Evolutionary conservation across 2,329 filamentous ascomycete genomes (phyloP).

Genomic region (Aureobasidium mangrovei): DNA sequence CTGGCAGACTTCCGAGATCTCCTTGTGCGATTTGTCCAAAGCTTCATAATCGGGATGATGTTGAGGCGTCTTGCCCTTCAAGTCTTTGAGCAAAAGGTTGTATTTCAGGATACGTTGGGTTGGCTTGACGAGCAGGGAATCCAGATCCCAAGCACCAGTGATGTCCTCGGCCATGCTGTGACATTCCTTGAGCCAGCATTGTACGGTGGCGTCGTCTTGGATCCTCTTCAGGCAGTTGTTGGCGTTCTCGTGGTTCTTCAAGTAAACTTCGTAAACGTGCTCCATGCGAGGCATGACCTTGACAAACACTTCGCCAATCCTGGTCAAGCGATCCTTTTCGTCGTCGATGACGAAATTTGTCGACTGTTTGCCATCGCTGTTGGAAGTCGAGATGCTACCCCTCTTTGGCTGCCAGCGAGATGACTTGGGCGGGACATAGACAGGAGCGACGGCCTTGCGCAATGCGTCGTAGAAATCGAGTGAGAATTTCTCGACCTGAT

Average conservation of each 20-base stretch:
- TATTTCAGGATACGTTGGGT: slow-evolving; percentile 94
- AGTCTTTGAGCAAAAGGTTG: slow-evolving; percentile 70
- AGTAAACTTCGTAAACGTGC: slow-evolving; percentile 55
- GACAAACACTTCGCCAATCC: slow-evolving; percentile 51
- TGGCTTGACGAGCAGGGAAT: slow-evolving; percentile 94
- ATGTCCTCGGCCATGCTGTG: slow-evolving; percentile 86
- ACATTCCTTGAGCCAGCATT: slow-evolving; percentile 85
- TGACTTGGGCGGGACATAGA: slow-evolving; percentile 61
- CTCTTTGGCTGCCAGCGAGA: slow-evolving; percentile 45
- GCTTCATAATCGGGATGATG: slow-evolving; percentile 72
- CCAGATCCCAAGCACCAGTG: slow-evolving; percentile 87
- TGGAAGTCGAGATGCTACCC: slow-evolving; percentile 38
- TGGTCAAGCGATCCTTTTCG: slow-evolving; percentile 48
- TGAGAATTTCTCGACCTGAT: slow-evolving; percentile 83
- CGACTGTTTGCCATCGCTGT: slow-evolving; percentile 28
- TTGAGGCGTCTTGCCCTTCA: slow-evolving; percentile 68
- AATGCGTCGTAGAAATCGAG: slow-evolving; percentile 68
- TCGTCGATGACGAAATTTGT: slow-evolving; percentile 20
- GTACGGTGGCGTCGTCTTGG: slow-evolving; percentile 51
- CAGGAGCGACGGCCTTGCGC: slow-evolving; percentile 67
- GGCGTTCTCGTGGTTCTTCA: slow-evolving; percentile 56
- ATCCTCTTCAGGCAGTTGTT: slow-evolving; percentile 50
- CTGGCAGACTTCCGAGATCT: slow-evolving; percentile 52
- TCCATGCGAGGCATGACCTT: slow-evolving; percentile 51
- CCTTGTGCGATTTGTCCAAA: slow-evolving; percentile 64